These are phyloP conservation scores for Vicia sativa DNA, from an alignment of 306 rosid genomes.

Conservation along the genomic window DNA sequence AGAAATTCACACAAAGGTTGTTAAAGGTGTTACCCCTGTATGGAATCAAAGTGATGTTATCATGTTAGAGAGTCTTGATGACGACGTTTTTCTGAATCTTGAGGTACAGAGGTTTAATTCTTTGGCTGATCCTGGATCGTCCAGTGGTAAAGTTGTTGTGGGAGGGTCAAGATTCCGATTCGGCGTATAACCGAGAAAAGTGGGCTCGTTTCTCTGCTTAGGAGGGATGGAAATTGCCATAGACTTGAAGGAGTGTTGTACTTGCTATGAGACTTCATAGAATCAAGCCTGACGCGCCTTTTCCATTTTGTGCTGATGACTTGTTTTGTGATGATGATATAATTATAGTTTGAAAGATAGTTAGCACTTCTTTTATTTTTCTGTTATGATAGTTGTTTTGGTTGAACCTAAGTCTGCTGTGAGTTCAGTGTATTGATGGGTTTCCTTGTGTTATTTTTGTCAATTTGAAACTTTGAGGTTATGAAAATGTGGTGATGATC, in stretches of 20 bases:
- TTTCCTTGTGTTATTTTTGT: background rate
- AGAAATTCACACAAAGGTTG: background rate
- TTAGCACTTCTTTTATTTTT: background rate
- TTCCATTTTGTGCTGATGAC: background rate
- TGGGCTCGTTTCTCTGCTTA: background rate
- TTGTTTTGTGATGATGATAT: background rate
- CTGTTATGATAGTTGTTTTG: background rate
- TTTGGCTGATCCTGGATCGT: constrained; percentile 1
- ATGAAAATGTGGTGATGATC: background rate
- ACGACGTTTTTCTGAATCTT: background rate
- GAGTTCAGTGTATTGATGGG: background rate
- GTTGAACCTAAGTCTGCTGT: background rate
- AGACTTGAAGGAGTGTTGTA: background rate
- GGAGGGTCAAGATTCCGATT: constrained; percentile 31
- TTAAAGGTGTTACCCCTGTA: background rate
- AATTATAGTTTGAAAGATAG: background rate
- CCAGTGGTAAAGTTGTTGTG: background rate
- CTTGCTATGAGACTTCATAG: constrained; percentile 8
- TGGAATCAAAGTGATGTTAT: background rate
- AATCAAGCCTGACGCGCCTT: background rate
- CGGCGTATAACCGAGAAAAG: background rate
- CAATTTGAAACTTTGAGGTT: background rate
- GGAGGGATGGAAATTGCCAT: background rate
- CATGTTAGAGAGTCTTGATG: background rate
- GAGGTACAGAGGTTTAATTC: constrained; percentile 28